Base-by-base conservation (phyloP, 2,329 filamentous ascomycete genomes). In the Penicillium occitanis region DNA sequence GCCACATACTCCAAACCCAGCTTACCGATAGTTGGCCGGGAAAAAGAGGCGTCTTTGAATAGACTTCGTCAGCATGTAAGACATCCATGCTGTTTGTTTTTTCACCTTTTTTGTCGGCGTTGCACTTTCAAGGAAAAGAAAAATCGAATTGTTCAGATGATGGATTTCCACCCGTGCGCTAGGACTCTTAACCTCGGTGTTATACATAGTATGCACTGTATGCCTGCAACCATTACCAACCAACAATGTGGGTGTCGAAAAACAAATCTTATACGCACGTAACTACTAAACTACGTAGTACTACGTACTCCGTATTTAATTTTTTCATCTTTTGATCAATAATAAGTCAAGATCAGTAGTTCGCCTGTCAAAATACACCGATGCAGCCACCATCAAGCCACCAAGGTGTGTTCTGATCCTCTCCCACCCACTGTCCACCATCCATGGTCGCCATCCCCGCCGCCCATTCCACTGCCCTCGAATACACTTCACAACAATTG, bases 381-480 rank as follows among this genome's bases (percentile, higher is more conserved):
- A 64, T 64, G 50, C 51, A 64, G 62, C 62, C 62, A 50, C 53
- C 48, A 63, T 63, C 62, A 64, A 64, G 62, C 62, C 62, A 64
- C 62, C 51, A 37, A 37, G 19, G 30, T 64, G 62, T 63, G 48
- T 42, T 53, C 55, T 53, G 46, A 42, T 40, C 46, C 46, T 19
- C 22, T 44, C 7, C n/a, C 46, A 30, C 22, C 46, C 46, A 30
- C 17, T 51, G 48, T 5, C n/a, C 46, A 48, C 28, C 28, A 22
- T 30, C 60, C 46, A 62, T 25, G 14, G 50, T 30, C 8, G 17
- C 50, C 50, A 14, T 33, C 28, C 50, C 60, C 44, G 60, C 13
- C 30, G 46, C 14, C 22, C 46, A 62, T 42, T 62, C 60, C 46
- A 62, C 6, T 61, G 11, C 46, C 4, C n/a, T 13, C 42, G 22